Conservation (phyloP, 2,329 filamentous ascomycete species). For the Botrytis tulipae region DNA sequence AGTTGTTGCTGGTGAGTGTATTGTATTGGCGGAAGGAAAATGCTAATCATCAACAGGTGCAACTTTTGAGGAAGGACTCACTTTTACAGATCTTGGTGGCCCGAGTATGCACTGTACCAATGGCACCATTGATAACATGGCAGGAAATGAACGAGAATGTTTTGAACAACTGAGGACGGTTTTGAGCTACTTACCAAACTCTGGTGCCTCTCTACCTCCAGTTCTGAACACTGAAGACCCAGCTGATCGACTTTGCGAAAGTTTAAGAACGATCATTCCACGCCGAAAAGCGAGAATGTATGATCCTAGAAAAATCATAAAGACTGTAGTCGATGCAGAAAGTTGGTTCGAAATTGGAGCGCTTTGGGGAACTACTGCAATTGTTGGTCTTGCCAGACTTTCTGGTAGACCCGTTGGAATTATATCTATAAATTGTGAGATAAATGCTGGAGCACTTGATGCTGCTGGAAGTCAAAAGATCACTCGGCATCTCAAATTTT, state of each 20-base stretch:
- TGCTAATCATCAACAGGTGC: constrained; percentile 41
- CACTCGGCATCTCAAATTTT: constrained; percentile 58
- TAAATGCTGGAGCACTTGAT: constrained; percentile 60
- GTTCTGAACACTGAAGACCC: constrained; percentile 48
- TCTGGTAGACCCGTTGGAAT: constrained; percentile 57
- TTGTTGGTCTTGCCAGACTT: constrained; percentile 59
- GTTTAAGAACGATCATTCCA: constrained; percentile 56
- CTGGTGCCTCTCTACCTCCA: constrained; percentile 54
- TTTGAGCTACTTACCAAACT: constrained; percentile 57
- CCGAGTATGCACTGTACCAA: constrained; percentile 62
- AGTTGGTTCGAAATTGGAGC: constrained; percentile 64
- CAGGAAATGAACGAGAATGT: constrained; percentile 57
- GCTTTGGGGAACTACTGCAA: constrained; percentile 61
- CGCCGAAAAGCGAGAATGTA: constrained; percentile 59
- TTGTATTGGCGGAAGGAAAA: no score
- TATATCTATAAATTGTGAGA: constrained; percentile 59
- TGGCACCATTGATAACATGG: constrained; percentile 64
- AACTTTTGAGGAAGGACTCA: constrained; percentile 62
- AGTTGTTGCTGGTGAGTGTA: constrained; percentile 49
- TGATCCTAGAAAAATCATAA: constrained; percentile 56
- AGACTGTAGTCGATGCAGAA: constrained; percentile 52
- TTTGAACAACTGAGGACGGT: constrained; percentile 60
- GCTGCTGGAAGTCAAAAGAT: constrained; percentile 60
- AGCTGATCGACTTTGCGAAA: constrained; percentile 47
- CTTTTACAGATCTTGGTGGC: constrained; percentile 58